phyloP scores from a whole-genome alignment of 2,329 filamentous ascomycete genomes.

The Xylaria sp. region DNA sequence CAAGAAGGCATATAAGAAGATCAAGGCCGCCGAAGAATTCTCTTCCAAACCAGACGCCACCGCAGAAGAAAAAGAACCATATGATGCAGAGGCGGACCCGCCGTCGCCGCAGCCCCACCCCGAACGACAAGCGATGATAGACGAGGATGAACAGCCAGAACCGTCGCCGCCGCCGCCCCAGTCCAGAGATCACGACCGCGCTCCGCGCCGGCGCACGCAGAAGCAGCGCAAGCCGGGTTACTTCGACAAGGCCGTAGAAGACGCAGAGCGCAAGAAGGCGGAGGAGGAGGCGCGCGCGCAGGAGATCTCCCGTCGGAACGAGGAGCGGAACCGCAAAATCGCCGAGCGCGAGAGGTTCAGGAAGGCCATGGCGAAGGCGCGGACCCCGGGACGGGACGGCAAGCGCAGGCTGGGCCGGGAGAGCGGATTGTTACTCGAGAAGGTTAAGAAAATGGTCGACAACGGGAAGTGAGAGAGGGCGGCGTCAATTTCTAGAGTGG shows the following conservation, averaged over 20 bases:
- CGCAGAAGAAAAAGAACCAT: constrained; percentile 24
- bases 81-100: constrained; percentile 17
- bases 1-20: constrained; percentile 88
- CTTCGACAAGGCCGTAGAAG: constrained; percentile 65
- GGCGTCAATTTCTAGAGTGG: background rate
- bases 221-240: constrained; percentile 57
- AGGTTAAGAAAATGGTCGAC: constrained; percentile 72
- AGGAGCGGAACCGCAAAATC: constrained; percentile 66
- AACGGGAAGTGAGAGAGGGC: constrained; percentile 28
- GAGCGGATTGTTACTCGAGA: constrained; percentile 75
- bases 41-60: constrained; percentile 20
- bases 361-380: constrained; percentile 72
- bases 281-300: constrained; percentile 47
- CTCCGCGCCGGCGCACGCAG: constrained; percentile 32
- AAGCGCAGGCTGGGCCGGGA: constrained; percentile 81
- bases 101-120: constrained; percentile 42
- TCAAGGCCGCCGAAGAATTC: constrained; percentile 62
- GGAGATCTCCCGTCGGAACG: constrained; percentile 52
- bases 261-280: constrained; percentile 48
- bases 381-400: constrained; percentile 69
- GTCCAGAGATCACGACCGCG: constrained; percentile 23
- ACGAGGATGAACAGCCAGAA: constrained; percentile 30
- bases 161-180: constrained; percentile 10
- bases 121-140: constrained; percentile 45
- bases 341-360: constrained; percentile 68